Base-by-base conservation (phyloP, 441 rosid species). In the Viola pubescens region DNA sequence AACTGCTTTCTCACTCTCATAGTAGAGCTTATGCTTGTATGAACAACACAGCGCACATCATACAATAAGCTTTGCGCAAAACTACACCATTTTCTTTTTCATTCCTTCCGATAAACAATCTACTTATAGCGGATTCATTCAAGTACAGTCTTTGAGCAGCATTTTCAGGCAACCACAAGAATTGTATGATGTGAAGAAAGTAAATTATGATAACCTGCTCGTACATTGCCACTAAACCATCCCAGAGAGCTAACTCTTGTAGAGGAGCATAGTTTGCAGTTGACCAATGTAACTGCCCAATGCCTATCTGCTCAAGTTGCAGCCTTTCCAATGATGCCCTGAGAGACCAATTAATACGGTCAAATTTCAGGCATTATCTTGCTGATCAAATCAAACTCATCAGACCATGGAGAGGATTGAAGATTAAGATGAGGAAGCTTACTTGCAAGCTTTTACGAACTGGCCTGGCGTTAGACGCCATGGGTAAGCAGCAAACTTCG, bases 391-490 rank as follows among this genome's bases (percentile, higher is more conserved):
- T 47, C 13, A 38, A 16, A 39, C n/a, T 13, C 26, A 51, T 51
- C 55, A 13, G 11, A 38, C 48, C 58, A 53, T 47, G 51, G 55
- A 61, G 7, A 16, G 48, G 54, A 64, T 8, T 49, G 34, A 19
- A 48, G 61, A 37, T 4, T 1, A 11, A 50, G 48, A n/a, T 0
- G 46, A 38, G 6, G 44, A 53, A 12, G 16, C 26, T 37, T 73
- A 91, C 96, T 79, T 79, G 98, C 97, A 91, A 12, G 98, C 98
- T 37, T 87, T 76, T 11, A 87, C 97, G 63, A 91, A 89, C 77
- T 85, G 98, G 58, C 88, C 86, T 0, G 97, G 82, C 6, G 97
- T 87, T 61, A 89, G 74, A 50, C 98, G 79, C 98, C 94, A 91
- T 53, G 97, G 94, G 71, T 91, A 89, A 49, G 97, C 94, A 10